These are phyloP conservation scores for Phaeosphaeria sp. DNA, from an alignment of 2,329 filamentous ascomycete genomes.

Conservation along the genomic window DNA sequence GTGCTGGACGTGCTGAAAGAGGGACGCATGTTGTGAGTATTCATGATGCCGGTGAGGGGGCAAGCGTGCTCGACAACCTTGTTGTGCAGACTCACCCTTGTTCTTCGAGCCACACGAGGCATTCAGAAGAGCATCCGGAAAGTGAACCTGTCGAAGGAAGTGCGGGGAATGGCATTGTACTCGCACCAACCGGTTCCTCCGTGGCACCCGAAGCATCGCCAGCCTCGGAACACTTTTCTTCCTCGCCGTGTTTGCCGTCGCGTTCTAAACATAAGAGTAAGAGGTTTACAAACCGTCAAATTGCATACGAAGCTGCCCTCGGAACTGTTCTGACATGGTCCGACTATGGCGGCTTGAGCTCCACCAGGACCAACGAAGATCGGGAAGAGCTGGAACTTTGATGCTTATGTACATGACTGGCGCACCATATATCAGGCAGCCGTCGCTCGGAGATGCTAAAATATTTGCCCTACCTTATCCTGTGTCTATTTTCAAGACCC, in stretches of 20 bases:
- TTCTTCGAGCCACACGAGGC: background rate
- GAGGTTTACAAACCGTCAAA: slow-evolving; percentile 18
- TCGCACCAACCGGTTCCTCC: background rate
- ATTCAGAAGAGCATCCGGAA: background rate
- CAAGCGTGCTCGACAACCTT: background rate
- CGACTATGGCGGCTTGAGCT: slow-evolving; percentile 54
- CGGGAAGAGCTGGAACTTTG: slow-evolving; percentile 29
- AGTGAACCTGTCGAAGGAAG: background rate
- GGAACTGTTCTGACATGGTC: slow-evolving; percentile 49
- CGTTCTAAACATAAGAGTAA: slow-evolving; percentile 1
- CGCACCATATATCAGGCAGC: background rate
- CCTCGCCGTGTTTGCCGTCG: background rate
- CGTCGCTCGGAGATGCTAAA: background rate
- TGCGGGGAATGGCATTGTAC: background rate
- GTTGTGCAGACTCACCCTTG: background rate
- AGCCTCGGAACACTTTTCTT: background rate
- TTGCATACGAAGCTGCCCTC: slow-evolving; percentile 41
- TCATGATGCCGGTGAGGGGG: background rate
- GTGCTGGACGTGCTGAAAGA: background rate
- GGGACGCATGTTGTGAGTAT: background rate
- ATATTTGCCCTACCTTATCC: background rate
- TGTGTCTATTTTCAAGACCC: background rate
- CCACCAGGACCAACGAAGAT: slow-evolving; percentile 28
- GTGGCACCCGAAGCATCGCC: background rate
- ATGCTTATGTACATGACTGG: background rate